Percentiles rank a stretch among this genome's conserved stretches.
These are phyloP conservation scores for Potentilla sterilis DNA, from an alignment of 306 rosid species.

Conservation along the genomic window DNA sequence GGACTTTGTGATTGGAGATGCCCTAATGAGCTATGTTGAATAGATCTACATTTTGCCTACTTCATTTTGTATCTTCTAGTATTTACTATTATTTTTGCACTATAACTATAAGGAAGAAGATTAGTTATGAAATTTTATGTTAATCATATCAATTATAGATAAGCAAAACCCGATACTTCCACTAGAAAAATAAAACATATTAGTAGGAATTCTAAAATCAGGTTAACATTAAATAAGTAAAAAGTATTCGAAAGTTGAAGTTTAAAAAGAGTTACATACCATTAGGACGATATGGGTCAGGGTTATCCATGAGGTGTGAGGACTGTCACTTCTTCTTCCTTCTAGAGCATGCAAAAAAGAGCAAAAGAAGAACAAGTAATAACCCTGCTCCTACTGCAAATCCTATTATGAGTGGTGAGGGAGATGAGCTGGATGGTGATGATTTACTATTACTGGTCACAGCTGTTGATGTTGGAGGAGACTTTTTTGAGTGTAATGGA, in stretches of 20 bases:
- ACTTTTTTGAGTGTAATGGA: neutral
- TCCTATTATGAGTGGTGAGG: slow-evolving; percentile 42
- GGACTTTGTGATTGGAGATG: too few relatives aligned
- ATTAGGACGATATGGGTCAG: slow-evolving; percentile 16
- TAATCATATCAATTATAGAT: neutral
- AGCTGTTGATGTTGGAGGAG: neutral
- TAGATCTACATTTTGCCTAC: neutral
- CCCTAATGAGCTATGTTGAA: neutral
- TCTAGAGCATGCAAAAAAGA: slow-evolving; percentile 30
- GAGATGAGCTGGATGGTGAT: neutral
- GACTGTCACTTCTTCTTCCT: slow-evolving; percentile 41
- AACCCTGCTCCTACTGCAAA: slow-evolving; percentile 47
- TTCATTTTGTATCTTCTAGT: neutral
- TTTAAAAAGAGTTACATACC: slow-evolving; percentile 19
- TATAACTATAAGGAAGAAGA: neutral
- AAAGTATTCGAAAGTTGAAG: neutral
- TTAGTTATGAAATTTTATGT: neutral
- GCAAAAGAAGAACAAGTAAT: slow-evolving; percentile 30
- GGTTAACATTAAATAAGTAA: neutral
- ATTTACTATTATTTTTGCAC: neutral
- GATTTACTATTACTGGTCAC: neutral
- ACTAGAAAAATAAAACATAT: neutral
- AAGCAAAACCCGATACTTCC: too few relatives aligned
- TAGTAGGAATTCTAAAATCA: neutral
- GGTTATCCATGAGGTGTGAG: slow-evolving; percentile 30